A percentile compares a stretch with the other conserved stretches of the same genome.
phyloP scores from a whole-genome alignment of 768 basidiomycete species.

The Panaeolus cyanescens region DNA sequence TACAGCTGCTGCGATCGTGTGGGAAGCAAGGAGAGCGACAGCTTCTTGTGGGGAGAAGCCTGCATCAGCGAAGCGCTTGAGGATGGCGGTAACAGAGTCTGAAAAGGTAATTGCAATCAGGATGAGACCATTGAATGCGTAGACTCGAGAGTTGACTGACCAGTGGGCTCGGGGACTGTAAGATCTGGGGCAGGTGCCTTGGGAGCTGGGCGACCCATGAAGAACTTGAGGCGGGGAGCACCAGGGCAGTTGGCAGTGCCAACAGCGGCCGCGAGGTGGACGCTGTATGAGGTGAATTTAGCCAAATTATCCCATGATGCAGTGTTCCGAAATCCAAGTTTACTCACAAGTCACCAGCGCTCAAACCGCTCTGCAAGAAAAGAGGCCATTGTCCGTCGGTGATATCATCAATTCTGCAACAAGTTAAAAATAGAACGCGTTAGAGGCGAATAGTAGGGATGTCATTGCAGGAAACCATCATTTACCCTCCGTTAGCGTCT shows the following conservation, averaged over 20 bases:
- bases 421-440: constrained; percentile 6
- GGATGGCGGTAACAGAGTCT: constrained; percentile 16
- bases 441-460: neutral
- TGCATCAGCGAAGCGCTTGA: constrained; percentile 17
- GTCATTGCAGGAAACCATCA: neutral
- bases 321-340: neutral
- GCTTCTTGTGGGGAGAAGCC: constrained; percentile 16
- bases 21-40: constrained; percentile 15
- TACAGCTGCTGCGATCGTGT: constrained; percentile 15
- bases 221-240: constrained; percentile 33
- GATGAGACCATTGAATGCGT: too few relatives aligned
- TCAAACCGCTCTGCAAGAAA: constrained; percentile 17
- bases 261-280: constrained; percentile 27
- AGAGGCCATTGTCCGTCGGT: constrained; percentile 20
- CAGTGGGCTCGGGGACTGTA: constrained; percentile 23
- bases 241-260: constrained; percentile 38
- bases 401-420: constrained; percentile 22
- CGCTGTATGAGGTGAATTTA: constrained; percentile 6
- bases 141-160: neutral
- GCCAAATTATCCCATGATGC: neutral
- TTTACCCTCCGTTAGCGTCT: constrained; percentile 17
- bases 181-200: constrained; percentile 23
- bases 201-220: constrained; percentile 29
- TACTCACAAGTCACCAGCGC: constrained; percentile 25
- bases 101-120: neutral